Base-by-base conservation (phyloP, 2,329 filamentous ascomycete genomes). In the Colletotrichum australisinense region DNA sequence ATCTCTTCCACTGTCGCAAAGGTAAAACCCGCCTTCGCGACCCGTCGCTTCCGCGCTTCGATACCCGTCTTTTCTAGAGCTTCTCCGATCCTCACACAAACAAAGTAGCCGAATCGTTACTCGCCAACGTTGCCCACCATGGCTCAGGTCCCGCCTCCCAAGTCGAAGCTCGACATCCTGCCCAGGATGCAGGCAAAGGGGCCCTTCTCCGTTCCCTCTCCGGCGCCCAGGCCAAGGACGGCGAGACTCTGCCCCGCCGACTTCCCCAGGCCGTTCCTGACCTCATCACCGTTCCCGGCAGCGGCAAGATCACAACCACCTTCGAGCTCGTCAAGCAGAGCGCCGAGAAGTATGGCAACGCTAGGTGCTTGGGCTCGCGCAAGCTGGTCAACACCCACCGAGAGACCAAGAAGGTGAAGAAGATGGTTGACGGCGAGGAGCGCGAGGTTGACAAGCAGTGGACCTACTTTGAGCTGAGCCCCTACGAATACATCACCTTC, bases 331-430 rank as follows among this genome's bases (percentile, higher is more conserved):
- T 97, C 78, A 89, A 88, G 78, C 88, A 89, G 76, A 91, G 91
- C 73, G 92, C 93, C 60, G 88, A 86, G 69, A 89, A 91, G 79
- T 93, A 87, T 80, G 91, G 91, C 66, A 91, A 93, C 78, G 85
- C 88, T 69, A 91, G 91, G 81, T 89, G 88, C 72, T 84, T 94
- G 76, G 94, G 93, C 74, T 91, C 90, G 77, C 92, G 94, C 76
- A 92, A 90, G 81, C 88, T 97, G 73, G 84, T 97, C 83, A 89
- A 93, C 83, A 93, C 91, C 46, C 94, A 97, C 82, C 88, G 92
- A 77, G 94, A 97, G 85, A 93, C 91, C 78, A 97, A 96, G 88
- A 96, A 95, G 88, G 86, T 97, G 81, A 97, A 96, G 90, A 97
- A 95, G 88, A 88, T 95, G 71, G 86, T 97, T 57, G 93, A 97